Evolutionary conservation across 2,329 filamentous ascomycete species (phyloP).

Genomic region (Penicillium sclerotigenum): DNA sequence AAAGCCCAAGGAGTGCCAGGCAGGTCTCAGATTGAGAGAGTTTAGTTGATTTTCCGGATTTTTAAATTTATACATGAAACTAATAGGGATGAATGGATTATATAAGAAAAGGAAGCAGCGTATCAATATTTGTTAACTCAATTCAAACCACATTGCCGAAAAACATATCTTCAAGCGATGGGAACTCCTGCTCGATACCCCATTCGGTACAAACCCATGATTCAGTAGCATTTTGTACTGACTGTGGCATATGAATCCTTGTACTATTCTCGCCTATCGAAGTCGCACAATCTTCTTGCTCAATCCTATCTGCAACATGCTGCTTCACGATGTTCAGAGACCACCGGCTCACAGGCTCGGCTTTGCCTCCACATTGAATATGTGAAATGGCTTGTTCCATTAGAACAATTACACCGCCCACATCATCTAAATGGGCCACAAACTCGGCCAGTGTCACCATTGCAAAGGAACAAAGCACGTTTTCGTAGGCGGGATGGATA

Average conservation of each 20-base stretch:
- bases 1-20: conserved; percentile 21
- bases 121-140: not conserved
- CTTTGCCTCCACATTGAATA: conserved; percentile 17
- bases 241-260: not conserved
- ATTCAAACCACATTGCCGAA: conserved; percentile 10
- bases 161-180: conserved; percentile 19
- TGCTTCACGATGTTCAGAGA: conserved; percentile 16
- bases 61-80: not conserved
- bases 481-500: not conserved
- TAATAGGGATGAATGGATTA: not conserved
- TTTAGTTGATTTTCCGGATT: not conserved
- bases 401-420: not conserved
- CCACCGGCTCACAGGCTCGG: conserved; percentile 18
- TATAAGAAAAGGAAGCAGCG: not conserved
- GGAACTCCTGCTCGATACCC: conserved; percentile 14
- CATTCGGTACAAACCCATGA: conserved; percentile 8
- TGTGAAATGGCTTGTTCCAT: conserved; percentile 10
- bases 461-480: not conserved
- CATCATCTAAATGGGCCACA: not conserved
- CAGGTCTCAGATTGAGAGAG: conserved; percentile 16
- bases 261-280: not conserved
- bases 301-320: conserved; percentile 1
- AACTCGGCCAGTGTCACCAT: not conserved
- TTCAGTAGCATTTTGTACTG: not conserved
- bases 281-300: not conserved